phyloP scores from a whole-genome alignment of 2,329 filamentous ascomycete species.

The Trichocomaceae sp. region DNA sequence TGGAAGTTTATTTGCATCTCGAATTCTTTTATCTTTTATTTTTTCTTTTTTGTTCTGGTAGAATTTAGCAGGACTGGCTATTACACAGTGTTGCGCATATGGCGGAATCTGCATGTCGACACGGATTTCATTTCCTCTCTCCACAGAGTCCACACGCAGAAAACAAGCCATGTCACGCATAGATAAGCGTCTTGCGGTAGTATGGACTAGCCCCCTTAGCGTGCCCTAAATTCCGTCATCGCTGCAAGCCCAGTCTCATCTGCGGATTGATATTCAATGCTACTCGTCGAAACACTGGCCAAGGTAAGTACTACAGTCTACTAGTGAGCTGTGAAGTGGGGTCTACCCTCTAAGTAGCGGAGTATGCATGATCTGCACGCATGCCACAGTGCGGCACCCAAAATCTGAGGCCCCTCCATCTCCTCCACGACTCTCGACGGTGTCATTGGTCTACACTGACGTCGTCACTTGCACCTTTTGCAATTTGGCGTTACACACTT shows the following conservation, averaged over 20 bases:
- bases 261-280: no score
- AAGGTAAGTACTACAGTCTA: no score
- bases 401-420: not conserved
- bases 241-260: not conserved
- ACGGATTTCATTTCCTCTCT: not conserved
- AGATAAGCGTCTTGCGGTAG: not conserved
- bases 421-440: not conserved
- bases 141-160: not conserved
- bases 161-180: not conserved
- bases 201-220: not conserved
- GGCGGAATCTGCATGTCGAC: no score
- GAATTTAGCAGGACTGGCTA: no score
- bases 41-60: no score
- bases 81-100: no score
- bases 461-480: not conserved
- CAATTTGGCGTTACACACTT: not conserved
- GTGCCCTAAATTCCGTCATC: not conserved
- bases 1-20: not conserved
- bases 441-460: constrained; percentile 4
- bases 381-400: not conserved
- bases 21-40: not conserved
- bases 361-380: constrained; percentile 1
- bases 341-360: no score
- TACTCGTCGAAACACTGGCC: no score
- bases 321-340: no score